Evolutionary conservation across 176 grass and related monocot genomes (phyloP), one percentile per base, ranked within the genome.

Genomic region (Bothriochloa decipiens): DNA sequence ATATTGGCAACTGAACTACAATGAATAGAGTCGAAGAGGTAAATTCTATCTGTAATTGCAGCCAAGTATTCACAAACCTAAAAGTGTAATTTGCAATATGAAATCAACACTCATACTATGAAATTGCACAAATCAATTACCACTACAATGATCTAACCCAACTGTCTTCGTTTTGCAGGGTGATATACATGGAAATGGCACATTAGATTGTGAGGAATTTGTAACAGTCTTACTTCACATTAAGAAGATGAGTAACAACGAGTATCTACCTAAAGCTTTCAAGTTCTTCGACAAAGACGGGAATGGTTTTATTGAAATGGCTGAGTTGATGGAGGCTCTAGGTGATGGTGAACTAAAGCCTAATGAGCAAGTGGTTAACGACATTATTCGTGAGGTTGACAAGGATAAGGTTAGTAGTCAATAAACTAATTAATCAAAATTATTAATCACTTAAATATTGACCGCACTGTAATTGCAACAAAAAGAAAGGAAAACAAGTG

Each of bases 281-380:
- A 79, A 92, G 22, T 95, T 86, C 82, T 97, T 97, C 9, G 95
- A 95, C 73, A 95, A 97, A 88, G 89, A 97, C 37, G 87, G 82
- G 23, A 93, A 84, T 26, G 92, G 95, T 36, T 97, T 88, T 68
- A 95, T 94, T 70, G 92, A 97, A 67, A 89, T 91, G 39, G 82
- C 91, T 6, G 95, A 97, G 72, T 81, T 97, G 65, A 89, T 88
- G 80, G 92, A 97, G 73, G 92, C 92, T 74, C 78, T 95, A 63
- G 78, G 65, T 70, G 95, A 95, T 41, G 90, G 70, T 40, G 91
- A 93, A 81, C 80, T 91, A 66, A 92, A 82, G 14, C 84, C 75
- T 35, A 86, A 84, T 28, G 95, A 91, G 53, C 85, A 92, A 88
- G 87, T 91, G 52, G 60, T 93, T 70, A 82, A 90, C 43, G 89